Evolutionary conservation across 2,329 filamentous ascomycete genomes (phyloP), one percentile per base, ranked within the genome.

Genomic region (Truncatella angustata): DNA sequence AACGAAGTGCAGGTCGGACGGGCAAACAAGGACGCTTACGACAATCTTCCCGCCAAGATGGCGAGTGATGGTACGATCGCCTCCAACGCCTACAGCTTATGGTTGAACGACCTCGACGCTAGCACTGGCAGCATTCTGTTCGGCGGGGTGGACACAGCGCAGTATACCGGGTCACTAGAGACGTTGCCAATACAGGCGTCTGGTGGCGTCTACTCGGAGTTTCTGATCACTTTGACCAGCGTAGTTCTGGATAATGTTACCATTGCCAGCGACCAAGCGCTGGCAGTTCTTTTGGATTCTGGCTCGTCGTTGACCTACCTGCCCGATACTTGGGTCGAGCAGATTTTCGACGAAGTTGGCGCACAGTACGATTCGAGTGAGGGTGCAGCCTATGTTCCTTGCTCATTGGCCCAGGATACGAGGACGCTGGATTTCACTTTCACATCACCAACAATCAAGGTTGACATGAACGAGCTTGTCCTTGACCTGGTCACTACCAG

Each of bases 1-100:
- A 94, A 95, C 66, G 92, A 97, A 70, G 89, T 88, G 11, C 83
- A 87, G 60, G 82, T 88, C 42, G 78, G 78, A 48, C 76, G 81
- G 56, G 79, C 75, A 7, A 74, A 78, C 5, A 68, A 74, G 52
- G 53, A 70, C 4, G 52, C 80, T 0, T 92, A 92, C 68, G 69
- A 82, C 39, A 92, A 91, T 65, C 73, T 92, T 5, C 88, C 88
- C 2, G 77, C 80, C 37, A 81, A 81, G 54, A 74, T 92, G 73
- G 81, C 81, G 1, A 68, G 80, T 26, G 73, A 80, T 4, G 84
- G 82, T 6, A 50, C 78, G 46, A 90, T 90, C 58, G 69, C 78
- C 16, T 84, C 85, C 16, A 86, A 80, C 50, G 85, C 87, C 2
- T 92, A 86, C 71, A 90, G 86, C 63, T 70, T 93, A 39, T 91